Evolutionary conservation across 768 basidiomycete species (phyloP).

Genomic region (Multifurca ochricompacta): DNA sequence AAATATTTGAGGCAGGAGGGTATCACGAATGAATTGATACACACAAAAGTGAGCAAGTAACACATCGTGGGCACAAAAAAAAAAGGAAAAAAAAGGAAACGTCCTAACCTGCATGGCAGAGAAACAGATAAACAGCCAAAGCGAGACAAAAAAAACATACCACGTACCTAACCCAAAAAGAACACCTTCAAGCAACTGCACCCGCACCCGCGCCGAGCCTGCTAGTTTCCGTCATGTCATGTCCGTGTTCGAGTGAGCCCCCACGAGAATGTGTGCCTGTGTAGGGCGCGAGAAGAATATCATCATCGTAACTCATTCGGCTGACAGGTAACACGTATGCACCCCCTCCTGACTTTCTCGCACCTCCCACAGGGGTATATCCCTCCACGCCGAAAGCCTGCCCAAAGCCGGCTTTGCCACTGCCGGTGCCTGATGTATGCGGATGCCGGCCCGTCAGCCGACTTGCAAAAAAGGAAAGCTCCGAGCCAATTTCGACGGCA

Average conservation of each 20-base stretch:
- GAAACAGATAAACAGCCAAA: too few species aligned
- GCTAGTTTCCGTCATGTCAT: neutral
- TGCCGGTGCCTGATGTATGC: too few species aligned
- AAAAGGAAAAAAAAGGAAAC: too few species aligned
- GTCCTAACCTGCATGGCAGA: too few species aligned
- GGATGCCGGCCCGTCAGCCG: conserved; percentile 28
- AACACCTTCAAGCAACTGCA: too few species aligned
- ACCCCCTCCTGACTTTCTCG: neutral
- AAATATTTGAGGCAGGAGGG: too few species aligned
- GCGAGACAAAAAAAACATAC: too few species aligned
- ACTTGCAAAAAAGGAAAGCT: conserved; percentile 53
- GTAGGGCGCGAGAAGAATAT: conserved; percentile 8
- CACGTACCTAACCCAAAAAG: too few species aligned
- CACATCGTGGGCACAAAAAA: too few species aligned
- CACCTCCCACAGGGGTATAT: neutral
- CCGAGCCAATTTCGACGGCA: conserved; percentile 50
- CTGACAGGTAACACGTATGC: neutral
- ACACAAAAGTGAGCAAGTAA: too few species aligned
- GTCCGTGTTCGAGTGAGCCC: neutral
- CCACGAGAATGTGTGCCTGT: neutral
- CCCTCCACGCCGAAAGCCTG: conserved; percentile 16
- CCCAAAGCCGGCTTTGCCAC: neutral
- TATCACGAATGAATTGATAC: too few species aligned
- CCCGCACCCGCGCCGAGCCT: too few species aligned
- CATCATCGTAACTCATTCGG: conserved; percentile 10